Percentiles rank a stretch among this genome's conserved stretches.
Evolutionary conservation across 78 protist genomes (phyloP).

Genomic region (Neovahlkampfia damariscottae): DNA sequence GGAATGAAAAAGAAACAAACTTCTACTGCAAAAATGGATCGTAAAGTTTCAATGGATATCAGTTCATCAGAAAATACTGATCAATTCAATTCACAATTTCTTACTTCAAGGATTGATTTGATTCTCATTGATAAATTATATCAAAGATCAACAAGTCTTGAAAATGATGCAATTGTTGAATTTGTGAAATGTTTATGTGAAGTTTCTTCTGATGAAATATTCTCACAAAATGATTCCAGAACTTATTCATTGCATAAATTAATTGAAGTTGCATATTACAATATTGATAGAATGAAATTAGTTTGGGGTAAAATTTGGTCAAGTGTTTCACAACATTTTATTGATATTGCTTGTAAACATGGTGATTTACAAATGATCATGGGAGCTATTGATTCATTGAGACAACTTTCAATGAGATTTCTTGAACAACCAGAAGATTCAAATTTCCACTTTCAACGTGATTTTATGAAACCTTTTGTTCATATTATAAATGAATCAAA

Average conservation of each 20-base stretch:
- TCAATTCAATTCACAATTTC: neutral
- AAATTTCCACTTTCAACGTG: conserved; percentile 82
- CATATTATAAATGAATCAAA: conserved; percentile 25
- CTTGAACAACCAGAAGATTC: conserved; percentile 78
- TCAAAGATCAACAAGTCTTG: neutral
- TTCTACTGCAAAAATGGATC: too few relatives aligned
- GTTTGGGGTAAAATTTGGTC: conserved; percentile 91
- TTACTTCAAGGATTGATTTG: conserved; percentile 5
- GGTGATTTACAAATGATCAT: conserved; percentile 45
- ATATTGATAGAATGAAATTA: conserved; percentile 75
- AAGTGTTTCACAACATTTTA: conserved; percentile 55
- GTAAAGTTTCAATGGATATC: too few relatives aligned
- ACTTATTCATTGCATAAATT: conserved; percentile 80
- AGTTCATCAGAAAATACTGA: too few relatives aligned
- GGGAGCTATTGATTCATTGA: conserved; percentile 82
- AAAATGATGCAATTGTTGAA: conserved; percentile 54
- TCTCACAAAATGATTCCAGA: conserved; percentile 36
- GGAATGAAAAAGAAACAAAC: too few relatives aligned
- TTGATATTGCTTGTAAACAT: conserved; percentile 59
- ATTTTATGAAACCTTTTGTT: conserved; percentile 90
- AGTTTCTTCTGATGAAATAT: conserved; percentile 69
- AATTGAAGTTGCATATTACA: conserved; percentile 81
- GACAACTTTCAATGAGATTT: conserved; percentile 89
- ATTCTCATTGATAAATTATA: conserved; percentile 25
- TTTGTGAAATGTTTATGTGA: conserved; percentile 65